phyloP scores from a whole-genome alignment of 2,329 filamentous ascomycete genomes.

The Ophiostoma quercus region DNA sequence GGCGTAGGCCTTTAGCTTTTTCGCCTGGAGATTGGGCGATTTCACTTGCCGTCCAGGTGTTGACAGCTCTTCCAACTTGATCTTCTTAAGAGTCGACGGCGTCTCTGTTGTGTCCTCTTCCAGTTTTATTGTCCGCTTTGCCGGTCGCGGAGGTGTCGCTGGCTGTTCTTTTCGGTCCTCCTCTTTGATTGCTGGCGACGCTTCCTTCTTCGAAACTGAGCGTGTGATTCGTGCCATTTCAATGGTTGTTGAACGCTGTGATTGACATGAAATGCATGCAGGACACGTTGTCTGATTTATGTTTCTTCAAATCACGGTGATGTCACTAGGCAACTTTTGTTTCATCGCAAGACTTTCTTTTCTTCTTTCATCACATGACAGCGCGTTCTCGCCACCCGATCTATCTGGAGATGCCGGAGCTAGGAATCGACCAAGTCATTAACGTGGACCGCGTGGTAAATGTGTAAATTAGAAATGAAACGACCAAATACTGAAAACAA shows the following conservation, averaged over 20 bases:
- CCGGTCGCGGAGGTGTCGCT: conserved; percentile 3
- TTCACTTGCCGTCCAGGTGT: neutral
- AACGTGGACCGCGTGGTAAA: neutral
- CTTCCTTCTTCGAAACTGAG: neutral
- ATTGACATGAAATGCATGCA: neutral
- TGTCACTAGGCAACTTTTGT: neutral
- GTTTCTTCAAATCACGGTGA: neutral
- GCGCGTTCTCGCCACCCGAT: conserved; percentile 8
- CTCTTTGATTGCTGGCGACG: neutral
- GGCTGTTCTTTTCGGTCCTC: neutral
- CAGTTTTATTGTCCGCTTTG: neutral
- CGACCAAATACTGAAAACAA: neutral
- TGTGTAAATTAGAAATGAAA: neutral
- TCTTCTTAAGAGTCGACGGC: conserved; percentile 1
- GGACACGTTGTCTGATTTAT: neutral
- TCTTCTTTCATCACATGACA: conserved; percentile 10
- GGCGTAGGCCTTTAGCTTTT: conserved; percentile 11
- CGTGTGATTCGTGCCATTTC: conserved; percentile 4
- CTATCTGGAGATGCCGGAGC: neutral
- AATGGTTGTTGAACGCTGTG: neutral
- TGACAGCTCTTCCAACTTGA: neutral
- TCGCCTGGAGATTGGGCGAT: neutral
- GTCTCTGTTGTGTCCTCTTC: neutral
- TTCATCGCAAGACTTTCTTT: neutral
- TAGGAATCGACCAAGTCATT: neutral